These are phyloP conservation scores for Pyrenochaeta sp. DNA, from an alignment of 2,329 filamentous ascomycete species.

Conservation along the genomic window DNA sequence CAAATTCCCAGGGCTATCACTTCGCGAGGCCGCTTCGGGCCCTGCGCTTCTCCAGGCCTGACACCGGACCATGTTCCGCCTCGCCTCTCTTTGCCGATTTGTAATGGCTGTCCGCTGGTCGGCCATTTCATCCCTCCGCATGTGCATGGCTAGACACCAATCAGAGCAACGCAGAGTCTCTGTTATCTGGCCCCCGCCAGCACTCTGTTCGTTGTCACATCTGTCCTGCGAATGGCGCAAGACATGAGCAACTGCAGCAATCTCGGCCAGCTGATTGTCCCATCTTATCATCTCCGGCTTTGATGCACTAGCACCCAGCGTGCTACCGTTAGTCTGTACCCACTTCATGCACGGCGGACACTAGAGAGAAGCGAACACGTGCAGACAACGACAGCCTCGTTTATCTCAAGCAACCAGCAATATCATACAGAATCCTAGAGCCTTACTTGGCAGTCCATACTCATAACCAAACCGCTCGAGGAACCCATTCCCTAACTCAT, in stretches of 20 bases:
- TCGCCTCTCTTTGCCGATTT: slow-evolving; percentile 28
- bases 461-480: slow-evolving; percentile 6
- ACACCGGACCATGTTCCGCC: slow-evolving; percentile 24
- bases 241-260: not conserved
- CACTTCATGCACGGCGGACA: slow-evolving; percentile 31
- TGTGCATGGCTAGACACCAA: slow-evolving; percentile 9
- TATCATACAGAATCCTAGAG: slow-evolving; percentile 18
- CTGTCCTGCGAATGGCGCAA: not conserved
- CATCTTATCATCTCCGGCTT: slow-evolving; percentile 2
- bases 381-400: slow-evolving; percentile 8
- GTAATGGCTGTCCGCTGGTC: slow-evolving; percentile 4
- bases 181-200: not conserved
- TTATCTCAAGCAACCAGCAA: slow-evolving; percentile 5
- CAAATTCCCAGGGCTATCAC: slow-evolving; percentile 12
- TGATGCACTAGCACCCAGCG: not conserved
- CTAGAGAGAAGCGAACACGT: slow-evolving; percentile 32
- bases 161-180: not conserved
- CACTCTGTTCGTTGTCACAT: not conserved
- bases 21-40: slow-evolving; percentile 9
- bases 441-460: not conserved
- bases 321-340: slow-evolving; percentile 13
- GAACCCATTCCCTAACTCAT: slow-evolving; percentile 1
- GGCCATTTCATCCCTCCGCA: slow-evolving; percentile 9
- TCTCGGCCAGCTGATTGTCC: not conserved
- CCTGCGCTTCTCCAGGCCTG: slow-evolving; percentile 13